Evolutionary conservation across 2,329 filamentous ascomycete genomes (phyloP), one percentile per base, ranked within the genome.

Genomic region (Paecilomyces variotii): DNA sequence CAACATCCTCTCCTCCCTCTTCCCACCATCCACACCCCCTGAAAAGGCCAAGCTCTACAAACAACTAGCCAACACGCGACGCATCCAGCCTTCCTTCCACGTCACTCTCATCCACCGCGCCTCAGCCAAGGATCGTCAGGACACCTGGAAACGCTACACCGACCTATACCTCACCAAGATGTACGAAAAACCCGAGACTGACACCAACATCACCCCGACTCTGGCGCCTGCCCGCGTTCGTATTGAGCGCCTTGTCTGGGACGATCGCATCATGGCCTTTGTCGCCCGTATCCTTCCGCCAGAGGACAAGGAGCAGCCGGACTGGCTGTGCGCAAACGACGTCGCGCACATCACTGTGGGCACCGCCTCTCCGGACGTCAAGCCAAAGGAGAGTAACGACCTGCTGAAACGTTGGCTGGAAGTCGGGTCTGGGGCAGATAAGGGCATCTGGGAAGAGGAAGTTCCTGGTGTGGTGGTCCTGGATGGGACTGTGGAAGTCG

Each of bases 311-410:
- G 75, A 82, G 12, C 76, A 65, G 55, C 57, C 63, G 73, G 61
- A 77, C 53, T 90, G 87, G 85, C 79, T 85, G 57, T 93, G 87
- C 61, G 82, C 84, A 51, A 99, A 99, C 69, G 75, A 80, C 12
- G 81, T 95, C 32, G 86, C 92, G 10, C 94, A 99, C 71, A 84
- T 99, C 60, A 99, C 94, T 0, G 81, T 97, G 6, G 94, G 94
- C 24, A 99, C 94, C 0, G 84, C 86, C 9, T 83, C 86, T 63
- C 74, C 80, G 53, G 74, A 80, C 6, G 84, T 97, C 67, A 97
- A 97, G 78, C 93, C 94, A 0, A 92, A 89, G 74, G 93, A 99
- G 79, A 96, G 92, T 76, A 99, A 99, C 70, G 87, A 90, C 60
- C 66, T 99, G 68, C 74, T 99, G 59, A 80, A 80, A 62, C 79